Percentiles rank a stretch among this genome's conserved stretches.
Conservation (phyloP, 176 grass and related monocot genomes). For the Canna indica region DNA sequence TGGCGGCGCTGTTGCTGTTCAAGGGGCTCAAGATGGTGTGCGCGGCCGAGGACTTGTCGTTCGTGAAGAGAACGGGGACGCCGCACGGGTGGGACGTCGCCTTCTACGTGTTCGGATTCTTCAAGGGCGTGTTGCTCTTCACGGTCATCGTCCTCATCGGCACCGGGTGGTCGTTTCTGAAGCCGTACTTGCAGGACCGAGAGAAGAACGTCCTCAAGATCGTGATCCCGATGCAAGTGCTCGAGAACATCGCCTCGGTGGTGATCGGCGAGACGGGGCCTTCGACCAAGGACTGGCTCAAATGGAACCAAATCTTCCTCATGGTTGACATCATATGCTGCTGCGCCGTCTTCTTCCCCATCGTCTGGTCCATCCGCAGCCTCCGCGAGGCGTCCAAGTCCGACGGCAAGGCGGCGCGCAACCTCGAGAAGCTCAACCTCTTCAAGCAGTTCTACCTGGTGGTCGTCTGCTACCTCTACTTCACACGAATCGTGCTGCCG, state of each 20-base stretch:
- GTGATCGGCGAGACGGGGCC: slow-evolving; percentile 61
- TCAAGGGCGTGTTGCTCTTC: slow-evolving; percentile 60
- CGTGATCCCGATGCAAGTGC: slow-evolving; percentile 46
- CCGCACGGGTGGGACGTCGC: slow-evolving; percentile 62
- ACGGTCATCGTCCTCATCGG: slow-evolving; percentile 61
- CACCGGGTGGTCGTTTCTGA: slow-evolving; percentile 66
- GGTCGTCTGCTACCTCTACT: slow-evolving; percentile 55
- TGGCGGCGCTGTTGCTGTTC: slow-evolving; percentile 61
- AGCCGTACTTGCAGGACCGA: slow-evolving; percentile 57
- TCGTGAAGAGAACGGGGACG: slow-evolving; percentile 42
- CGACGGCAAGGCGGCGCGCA: slow-evolving; percentile 51
- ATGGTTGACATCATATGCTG: slow-evolving; percentile 52
- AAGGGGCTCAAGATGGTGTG: slow-evolving; percentile 56
- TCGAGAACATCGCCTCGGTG: slow-evolving; percentile 46
- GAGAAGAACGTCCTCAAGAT: slow-evolving; percentile 62
- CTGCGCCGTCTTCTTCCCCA: slow-evolving; percentile 55
- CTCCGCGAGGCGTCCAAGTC: slow-evolving; percentile 59
- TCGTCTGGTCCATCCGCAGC: slow-evolving; percentile 59
- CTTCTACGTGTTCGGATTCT: slow-evolving; percentile 62
- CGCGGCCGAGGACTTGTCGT: slow-evolving; percentile 56
- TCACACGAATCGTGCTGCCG: slow-evolving; percentile 35
- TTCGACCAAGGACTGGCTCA: slow-evolving; percentile 34
- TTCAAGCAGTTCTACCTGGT: slow-evolving; percentile 68
- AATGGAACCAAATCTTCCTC: slow-evolving; percentile 59
- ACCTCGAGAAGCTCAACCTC: slow-evolving; percentile 63